phyloP scores from a whole-genome alignment of 148 eudicot genomes.

The Rhododendron vialii region DNA sequence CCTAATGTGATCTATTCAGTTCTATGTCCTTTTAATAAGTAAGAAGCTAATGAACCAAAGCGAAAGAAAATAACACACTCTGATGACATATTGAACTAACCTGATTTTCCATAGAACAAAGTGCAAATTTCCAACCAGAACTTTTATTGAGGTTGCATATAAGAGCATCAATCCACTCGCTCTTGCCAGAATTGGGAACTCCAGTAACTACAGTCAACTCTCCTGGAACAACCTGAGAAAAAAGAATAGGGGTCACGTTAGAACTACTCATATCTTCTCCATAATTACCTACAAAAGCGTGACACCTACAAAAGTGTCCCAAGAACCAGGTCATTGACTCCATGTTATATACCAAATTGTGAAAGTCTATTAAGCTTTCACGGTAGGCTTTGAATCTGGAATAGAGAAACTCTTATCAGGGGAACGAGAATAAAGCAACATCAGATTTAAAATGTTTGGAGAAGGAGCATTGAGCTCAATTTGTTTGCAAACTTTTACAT shows the following conservation, averaged over 20 bases:
- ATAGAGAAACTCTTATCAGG: background rate
- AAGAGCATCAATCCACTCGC: slow-evolving; percentile 99
- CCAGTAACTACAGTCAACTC: slow-evolving; percentile 94
- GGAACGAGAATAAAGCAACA: background rate
- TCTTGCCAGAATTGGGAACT: slow-evolving; percentile 98
- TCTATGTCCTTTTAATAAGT: background rate
- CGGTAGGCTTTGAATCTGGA: background rate
- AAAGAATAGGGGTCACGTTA: background rate
- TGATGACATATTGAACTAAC: slow-evolving; percentile 26
- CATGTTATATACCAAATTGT: background rate
- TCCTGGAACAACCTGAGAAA: slow-evolving; percentile 86
- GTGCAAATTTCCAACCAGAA: slow-evolving; percentile 86
- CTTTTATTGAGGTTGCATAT: slow-evolving; percentile 72
- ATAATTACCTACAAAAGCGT: background rate
- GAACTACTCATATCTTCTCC: background rate
- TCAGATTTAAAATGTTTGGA: background rate
- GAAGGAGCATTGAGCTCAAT: background rate
- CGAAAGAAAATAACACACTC: background rate
- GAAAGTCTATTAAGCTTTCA: background rate
- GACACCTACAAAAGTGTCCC: background rate
- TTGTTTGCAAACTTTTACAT: background rate
- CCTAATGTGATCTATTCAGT: background rate
- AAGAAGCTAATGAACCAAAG: background rate
- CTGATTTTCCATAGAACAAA: slow-evolving; percentile 98
- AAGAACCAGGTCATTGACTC: background rate